Conservation (phyloP, 73 alveolate species). For the Tetrahymena borealis region DNA sequence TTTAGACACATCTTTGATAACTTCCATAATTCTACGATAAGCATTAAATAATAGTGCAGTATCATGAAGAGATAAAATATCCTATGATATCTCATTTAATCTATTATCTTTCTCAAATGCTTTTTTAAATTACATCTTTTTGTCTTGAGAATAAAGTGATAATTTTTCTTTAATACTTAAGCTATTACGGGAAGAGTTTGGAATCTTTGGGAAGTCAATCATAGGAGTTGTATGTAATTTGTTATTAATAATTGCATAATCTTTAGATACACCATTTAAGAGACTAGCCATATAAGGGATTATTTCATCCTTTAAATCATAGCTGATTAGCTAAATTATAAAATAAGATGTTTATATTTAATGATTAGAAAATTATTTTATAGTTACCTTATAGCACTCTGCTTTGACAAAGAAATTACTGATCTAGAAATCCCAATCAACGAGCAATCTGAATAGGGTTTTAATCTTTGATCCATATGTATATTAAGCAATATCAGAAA, state of each 20-base stretch:
- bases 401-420: not conserved
- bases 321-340: not conserved
- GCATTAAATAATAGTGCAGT: not conserved
- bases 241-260: not conserved
- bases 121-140: not conserved
- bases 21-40: not conserved
- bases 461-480: constrained; percentile 32
- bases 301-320: constrained; percentile 47
- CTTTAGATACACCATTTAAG: constrained; percentile 15
- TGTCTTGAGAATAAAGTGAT: not conserved
- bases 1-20: not conserved
- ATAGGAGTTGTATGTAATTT: not conserved
- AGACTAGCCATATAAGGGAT: constrained; percentile 43
- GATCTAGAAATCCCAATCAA: constrained; percentile 26
- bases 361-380: not conserved
- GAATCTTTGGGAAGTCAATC: not conserved
- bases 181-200: not conserved
- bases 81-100: not conserved
- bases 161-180: not conserved
- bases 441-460: constrained; percentile 11
- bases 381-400: constrained; percentile 46
- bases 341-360: not conserved
- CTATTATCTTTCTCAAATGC: not conserved
- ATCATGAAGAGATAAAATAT: not conserved
- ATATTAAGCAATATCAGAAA: constrained; percentile 25